phyloP scores from a whole-genome alignment of 768 basidiomycete species.

The Suillus paluster region DNA sequence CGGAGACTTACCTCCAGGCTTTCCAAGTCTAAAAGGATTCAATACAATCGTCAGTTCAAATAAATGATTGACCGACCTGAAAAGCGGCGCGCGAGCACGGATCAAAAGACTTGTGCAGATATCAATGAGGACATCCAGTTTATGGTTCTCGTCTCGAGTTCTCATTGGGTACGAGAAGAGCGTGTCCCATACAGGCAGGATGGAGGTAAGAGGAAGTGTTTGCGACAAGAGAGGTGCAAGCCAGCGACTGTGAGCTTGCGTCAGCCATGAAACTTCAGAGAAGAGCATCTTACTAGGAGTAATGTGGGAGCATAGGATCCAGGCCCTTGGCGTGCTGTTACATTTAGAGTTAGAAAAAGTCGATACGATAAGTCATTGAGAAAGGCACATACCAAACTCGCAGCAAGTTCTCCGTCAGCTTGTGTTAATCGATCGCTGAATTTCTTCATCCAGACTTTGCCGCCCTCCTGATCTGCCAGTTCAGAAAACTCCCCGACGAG shows the following conservation, averaged over 20 bases:
- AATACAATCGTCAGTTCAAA: constrained; percentile 9
- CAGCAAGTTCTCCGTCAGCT: constrained; percentile 66
- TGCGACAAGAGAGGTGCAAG: constrained; percentile 72
- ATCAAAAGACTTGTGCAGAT: constrained; percentile 73
- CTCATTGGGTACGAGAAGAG: constrained; percentile 64
- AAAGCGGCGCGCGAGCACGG: constrained; percentile 54
- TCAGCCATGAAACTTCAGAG: constrained; percentile 1
- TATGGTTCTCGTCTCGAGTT: constrained; percentile 56
- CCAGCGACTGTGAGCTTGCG: constrained; percentile 60
- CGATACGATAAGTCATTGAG: neutral
- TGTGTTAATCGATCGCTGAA: constrained; percentile 62
- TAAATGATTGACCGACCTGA: constrained; percentile 46
- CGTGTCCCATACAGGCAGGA: constrained; percentile 72
- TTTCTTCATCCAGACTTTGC: constrained; percentile 62
- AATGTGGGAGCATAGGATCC: constrained; percentile 75
- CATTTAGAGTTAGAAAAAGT: constrained; percentile 1
- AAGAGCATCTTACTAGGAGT: constrained; percentile 65
- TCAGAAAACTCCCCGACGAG: constrained; percentile 75
- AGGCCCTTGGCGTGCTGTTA: constrained; percentile 64
- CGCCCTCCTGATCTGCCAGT: constrained; percentile 70
- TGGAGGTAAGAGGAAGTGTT: constrained; percentile 65
- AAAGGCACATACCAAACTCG: constrained; percentile 53
- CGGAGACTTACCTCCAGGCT: constrained; percentile 43
- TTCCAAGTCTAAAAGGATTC: constrained; percentile 52
- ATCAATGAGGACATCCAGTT: constrained; percentile 71